Conservation (phyloP, 805 yeast genomes). For the Dipodascus albidus region DNA sequence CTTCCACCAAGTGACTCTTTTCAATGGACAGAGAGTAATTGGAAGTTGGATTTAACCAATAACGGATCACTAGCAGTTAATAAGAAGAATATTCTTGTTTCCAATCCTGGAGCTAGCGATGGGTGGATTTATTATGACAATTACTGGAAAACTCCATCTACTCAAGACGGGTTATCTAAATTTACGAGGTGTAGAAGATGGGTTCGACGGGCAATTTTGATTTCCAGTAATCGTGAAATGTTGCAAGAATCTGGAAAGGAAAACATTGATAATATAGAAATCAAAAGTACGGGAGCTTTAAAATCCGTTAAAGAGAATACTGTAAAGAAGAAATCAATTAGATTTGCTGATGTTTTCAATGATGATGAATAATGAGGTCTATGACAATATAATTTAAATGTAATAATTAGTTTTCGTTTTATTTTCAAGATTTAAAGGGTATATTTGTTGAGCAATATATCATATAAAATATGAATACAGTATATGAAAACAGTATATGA, state of each 20-base stretch:
- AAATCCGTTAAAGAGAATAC: no score
- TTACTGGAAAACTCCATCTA: constrained; percentile 84
- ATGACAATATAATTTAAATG: no score
- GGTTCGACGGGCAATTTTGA: constrained; percentile 66
- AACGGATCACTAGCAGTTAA: constrained; percentile 70
- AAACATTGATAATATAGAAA: no score
- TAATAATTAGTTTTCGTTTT: no score
- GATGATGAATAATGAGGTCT: no score
- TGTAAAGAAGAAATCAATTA: neutral
- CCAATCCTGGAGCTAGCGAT: constrained; percentile 60
- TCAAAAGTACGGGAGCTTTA: no score
- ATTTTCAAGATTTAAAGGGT: no score
- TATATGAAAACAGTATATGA: no score
- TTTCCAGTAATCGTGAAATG: constrained; percentile 44
- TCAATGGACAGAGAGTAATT: constrained; percentile 90
- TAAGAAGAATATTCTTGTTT: constrained; percentile 23
- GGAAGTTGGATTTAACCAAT: constrained; percentile 84
- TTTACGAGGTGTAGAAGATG: constrained; percentile 92
- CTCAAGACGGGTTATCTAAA: constrained; percentile 79
- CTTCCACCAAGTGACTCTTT: constrained; percentile 70
- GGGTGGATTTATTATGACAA: constrained; percentile 86
- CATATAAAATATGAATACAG: no score
- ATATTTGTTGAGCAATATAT: no score
- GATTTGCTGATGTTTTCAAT: no score
- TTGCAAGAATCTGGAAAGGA: neutral